Evolutionary conservation across 805 yeast genomes (phyloP), one percentile per base, ranked within the genome.

Genomic region (Lachancea waltii): DNA sequence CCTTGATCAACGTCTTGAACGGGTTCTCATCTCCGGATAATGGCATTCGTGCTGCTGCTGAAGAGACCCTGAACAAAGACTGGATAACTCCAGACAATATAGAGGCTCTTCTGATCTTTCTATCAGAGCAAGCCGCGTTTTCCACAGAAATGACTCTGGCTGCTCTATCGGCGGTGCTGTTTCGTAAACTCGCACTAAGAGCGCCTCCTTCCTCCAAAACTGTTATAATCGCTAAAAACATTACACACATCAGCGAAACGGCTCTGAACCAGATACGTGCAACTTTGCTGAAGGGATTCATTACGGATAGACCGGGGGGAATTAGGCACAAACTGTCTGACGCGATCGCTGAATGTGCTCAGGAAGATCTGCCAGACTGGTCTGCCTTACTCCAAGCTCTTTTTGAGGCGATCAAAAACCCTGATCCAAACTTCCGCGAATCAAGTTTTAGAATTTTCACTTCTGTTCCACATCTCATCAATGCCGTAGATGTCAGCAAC

Each of bases 271-370:
- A 81, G 53, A 76, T 90, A 36, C 76, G 94, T 47, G 49, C 66
- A 13, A 68, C 76, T 16, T 70, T 90, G 26, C 68, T 89, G 47
- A 72, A 72, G 42, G 97, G 96, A 11, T 85, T 90, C 51, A 57
- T 75, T 3, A 58, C 77, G 8, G 79, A 71, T 43, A 85, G 81
- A 56, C 66, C 82, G n/a, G 77, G 76, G 44, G 76, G 75, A 45
- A 86, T 86, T 22, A 79, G 97, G 57, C 96, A 90, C 61, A 92
- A 90, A 56, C 67, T 92, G 34, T 80, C 96, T 2, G 98, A 92
- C 67, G 95, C 95, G 7, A 81, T 92, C 33, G 85, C 97, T 1
- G 97, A 89, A 62, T 76, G 90, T 32, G 94, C 96, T 2, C 79
- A 80, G 51, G 81, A 77, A 42, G 79, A 75, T 10, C 59, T 67